phyloP scores from a whole-genome alignment of 225 moss, liverwort and hornwort species.

The Polytrichum formosum region DNA sequence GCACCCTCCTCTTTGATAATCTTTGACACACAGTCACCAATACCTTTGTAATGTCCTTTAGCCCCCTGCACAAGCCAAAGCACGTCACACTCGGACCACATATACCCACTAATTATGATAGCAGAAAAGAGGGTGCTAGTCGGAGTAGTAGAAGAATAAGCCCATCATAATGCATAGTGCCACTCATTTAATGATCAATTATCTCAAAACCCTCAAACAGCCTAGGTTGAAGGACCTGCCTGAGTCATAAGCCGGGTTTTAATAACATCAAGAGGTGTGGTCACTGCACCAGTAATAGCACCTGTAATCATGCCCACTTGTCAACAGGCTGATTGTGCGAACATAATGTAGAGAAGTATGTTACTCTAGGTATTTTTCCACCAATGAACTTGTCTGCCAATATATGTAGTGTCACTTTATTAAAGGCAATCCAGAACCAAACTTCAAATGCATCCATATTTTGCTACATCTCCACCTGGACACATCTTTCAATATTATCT shows the following conservation, averaged over 20 bases:
- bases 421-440: too few species aligned
- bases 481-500: too few species aligned
- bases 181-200: background rate
- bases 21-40: constrained; percentile 78
- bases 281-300: constrained; percentile 96
- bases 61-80: constrained; percentile 58
- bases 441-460: too few species aligned
- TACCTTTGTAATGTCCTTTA: constrained; percentile 76
- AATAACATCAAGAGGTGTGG: constrained; percentile 97
- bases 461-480: too few species aligned
- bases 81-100: too few species aligned
- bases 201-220: background rate
- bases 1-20: constrained; percentile 90
- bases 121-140: too few species aligned
- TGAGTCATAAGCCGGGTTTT: constrained; percentile 99
- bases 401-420: too few species aligned
- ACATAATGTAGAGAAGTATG: too few species aligned
- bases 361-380: too few species aligned
- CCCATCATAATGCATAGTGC: background rate
- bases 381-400: too few species aligned
- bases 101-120: too few species aligned
- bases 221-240: constrained; percentile 12
- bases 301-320: constrained; percentile 34
- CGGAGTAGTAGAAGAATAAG: too few species aligned
- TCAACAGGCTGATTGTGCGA: constrained; percentile 1